Percentiles rank a stretch among this genome's conserved stretches.
Evolutionary conservation across 1,139 yeast genomes (phyloP).

Genomic region (Suhomyces anneliseae): DNA sequence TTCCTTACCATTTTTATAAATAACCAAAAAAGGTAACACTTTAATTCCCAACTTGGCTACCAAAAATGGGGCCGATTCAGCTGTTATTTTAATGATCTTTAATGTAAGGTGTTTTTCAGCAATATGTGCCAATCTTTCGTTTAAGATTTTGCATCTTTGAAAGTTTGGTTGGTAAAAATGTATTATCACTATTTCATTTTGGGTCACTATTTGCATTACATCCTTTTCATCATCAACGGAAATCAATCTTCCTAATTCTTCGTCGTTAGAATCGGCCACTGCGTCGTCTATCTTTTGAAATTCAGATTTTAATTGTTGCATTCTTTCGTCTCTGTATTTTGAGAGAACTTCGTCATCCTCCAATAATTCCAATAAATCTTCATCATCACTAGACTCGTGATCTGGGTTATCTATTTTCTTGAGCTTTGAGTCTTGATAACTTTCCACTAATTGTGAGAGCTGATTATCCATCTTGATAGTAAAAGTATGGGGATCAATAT

Average conservation of each 20-base stretch:
- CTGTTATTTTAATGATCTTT: conserved; percentile 58
- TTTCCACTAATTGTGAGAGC: conserved; percentile 37
- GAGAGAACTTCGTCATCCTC: conserved; percentile 31
- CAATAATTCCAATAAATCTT: conserved; percentile 27
- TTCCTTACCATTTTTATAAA: conserved; percentile 63
- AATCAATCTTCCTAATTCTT: conserved; percentile 43
- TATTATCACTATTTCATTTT: conserved; percentile 47
- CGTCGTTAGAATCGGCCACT: conserved; percentile 26
- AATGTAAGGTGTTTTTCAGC: conserved; percentile 61
- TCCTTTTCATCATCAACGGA: conserved; percentile 51
- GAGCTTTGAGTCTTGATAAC: conserved; percentile 40
- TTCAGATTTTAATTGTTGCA: conserved; percentile 49
- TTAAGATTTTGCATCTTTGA: conserved; percentile 59
- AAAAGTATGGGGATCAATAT: background rate
- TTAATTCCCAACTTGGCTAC: conserved; percentile 61
- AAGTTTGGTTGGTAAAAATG: conserved; percentile 69
- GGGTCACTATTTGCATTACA: conserved; percentile 52
- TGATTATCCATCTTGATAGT: conserved; percentile 27
- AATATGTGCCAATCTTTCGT: conserved; percentile 40
- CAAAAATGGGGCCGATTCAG: conserved; percentile 68
- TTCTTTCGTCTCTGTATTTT: conserved; percentile 48
- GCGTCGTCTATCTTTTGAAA: conserved; percentile 40
- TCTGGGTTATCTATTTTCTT: conserved; percentile 26
- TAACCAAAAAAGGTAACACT: conserved; percentile 69
- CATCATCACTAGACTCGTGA: conserved; percentile 31